Evolutionary conservation across 495 filamentous ascomycete genomes (phyloP).

Genomic region (Neurospora discreta): DNA sequence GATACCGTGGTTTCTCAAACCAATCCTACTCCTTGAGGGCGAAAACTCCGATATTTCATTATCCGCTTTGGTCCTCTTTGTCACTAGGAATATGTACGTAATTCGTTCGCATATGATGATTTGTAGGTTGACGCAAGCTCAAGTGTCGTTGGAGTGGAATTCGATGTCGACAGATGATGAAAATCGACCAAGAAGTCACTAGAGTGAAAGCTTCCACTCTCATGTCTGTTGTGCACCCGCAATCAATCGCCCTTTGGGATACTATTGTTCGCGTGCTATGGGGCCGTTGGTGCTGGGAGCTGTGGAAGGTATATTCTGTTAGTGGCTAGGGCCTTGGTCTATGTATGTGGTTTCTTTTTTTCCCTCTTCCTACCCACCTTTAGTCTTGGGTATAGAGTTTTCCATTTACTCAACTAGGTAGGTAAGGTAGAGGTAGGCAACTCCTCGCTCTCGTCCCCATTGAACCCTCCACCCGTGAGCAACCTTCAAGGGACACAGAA

Average conservation of each 20-base stretch:
- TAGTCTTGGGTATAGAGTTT: too few species aligned
- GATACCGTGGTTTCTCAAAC: not conserved
- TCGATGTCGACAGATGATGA: not conserved
- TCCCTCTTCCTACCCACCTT: too few species aligned
- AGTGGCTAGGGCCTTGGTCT: too few species aligned
- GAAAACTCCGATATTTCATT: not conserved
- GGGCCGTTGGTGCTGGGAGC: not conserved
- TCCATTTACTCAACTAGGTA: too few species aligned
- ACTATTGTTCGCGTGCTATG: not conserved
- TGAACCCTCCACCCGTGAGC: too few species aligned
- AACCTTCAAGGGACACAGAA: too few species aligned
- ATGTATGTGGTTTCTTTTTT: too few species aligned
- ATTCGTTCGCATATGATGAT: not conserved
- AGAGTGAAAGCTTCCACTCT: not conserved
- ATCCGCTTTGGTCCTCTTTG: not conserved
- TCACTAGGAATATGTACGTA: not conserved
- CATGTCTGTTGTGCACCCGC: not conserved
- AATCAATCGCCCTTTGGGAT: not conserved
- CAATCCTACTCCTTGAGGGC: not conserved
- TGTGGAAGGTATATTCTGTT: too few species aligned
- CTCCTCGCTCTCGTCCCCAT: too few species aligned
- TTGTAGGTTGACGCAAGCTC: not conserved
- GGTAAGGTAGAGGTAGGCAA: too few species aligned
- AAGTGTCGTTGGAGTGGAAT: not conserved
- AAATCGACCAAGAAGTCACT: too few species aligned